These are phyloP conservation scores for Cryptococcus sp. DNA, from an alignment of 1,284 basidiomycete species.

Conservation along the genomic window DNA sequence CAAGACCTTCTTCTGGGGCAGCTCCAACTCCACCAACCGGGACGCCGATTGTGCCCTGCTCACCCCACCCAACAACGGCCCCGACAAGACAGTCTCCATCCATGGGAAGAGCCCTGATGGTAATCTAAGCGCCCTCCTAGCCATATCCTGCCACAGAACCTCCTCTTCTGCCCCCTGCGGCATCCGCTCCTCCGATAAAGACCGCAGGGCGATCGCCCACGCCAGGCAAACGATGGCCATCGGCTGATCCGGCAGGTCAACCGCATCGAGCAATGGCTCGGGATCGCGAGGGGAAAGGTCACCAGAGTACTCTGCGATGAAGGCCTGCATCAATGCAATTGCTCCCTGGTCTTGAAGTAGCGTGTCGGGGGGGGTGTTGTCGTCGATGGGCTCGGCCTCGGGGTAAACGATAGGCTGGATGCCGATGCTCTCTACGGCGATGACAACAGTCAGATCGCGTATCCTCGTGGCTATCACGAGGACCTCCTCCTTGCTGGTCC, in stretches of 20 bases:
- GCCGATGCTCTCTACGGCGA: slow-evolving; percentile 38
- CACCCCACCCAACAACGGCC: slow-evolving; percentile 30
- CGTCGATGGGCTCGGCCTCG: slow-evolving; percentile 6
- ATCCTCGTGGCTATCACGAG: slow-evolving; percentile 28
- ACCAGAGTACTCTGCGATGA: slow-evolving; percentile 32
- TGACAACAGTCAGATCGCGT: slow-evolving; percentile 36
- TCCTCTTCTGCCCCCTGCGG: slow-evolving; percentile 25
- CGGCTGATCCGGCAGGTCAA: slow-evolving; percentile 28
- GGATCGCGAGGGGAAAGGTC: slow-evolving; percentile 21
- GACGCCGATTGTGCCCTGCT: slow-evolving; percentile 3
- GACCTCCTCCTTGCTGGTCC: slow-evolving; percentile 34
- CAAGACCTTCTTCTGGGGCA: slow-evolving; percentile 30
- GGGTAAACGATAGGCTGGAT: slow-evolving; percentile 33
- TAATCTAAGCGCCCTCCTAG: slow-evolving; percentile 28
- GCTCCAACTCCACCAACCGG: slow-evolving; percentile 13
- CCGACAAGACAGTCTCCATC: slow-evolving; percentile 35
- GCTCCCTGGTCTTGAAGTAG: slow-evolving; percentile 30
- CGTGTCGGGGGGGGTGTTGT: slow-evolving; percentile 14
- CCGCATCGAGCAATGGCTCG: slow-evolving; percentile 6
- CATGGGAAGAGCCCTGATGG: slow-evolving; percentile 39
- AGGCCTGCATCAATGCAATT: slow-evolving; percentile 32
- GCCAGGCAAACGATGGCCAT: slow-evolving; percentile 43
- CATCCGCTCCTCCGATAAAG: slow-evolving; percentile 22
- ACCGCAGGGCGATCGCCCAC: slow-evolving; percentile 41
- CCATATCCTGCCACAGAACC: slow-evolving; percentile 27